These are phyloP conservation scores for Craspedostauros australis DNA, from an alignment of 108 stramenopile genomes.

Conservation along the genomic window DNA sequence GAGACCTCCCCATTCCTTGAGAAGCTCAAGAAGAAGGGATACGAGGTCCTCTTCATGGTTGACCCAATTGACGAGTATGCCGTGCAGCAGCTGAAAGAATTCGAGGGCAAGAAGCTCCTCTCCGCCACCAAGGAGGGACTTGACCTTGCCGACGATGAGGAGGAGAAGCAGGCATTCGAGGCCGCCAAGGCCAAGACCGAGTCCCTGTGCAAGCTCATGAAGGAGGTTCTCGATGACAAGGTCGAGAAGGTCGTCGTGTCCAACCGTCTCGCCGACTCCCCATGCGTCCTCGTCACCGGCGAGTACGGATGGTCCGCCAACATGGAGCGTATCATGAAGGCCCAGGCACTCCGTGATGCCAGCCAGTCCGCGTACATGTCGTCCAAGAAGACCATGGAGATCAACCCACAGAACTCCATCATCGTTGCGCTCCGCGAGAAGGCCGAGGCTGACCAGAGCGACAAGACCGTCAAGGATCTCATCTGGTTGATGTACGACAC, in stretches of 20 bases:
- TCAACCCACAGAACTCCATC: conserved; percentile 99
- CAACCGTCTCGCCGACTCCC: conserved; percentile 97
- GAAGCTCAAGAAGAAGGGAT: conserved; percentile 99
- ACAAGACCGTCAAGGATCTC: conserved; percentile 99
- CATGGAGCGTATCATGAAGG: conserved; percentile 99
- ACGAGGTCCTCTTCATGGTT: conserved; percentile 99
- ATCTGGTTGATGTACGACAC: conserved; percentile 99
- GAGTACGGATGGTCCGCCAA: conserved; percentile 99
- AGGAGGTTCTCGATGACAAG: conserved; percentile 99
- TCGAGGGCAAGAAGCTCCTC: conserved; percentile 99
- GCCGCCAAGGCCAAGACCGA: conserved; percentile 98
- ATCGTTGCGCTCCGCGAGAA: conserved; percentile 97
- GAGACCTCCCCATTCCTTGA: conserved; percentile 99
- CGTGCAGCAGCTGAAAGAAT: conserved; percentile 99
- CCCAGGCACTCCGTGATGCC: conserved; percentile 99
- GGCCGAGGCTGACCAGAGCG: conserved; percentile 96
- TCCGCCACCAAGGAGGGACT: conserved; percentile 99
- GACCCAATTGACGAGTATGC: conserved; percentile 99
- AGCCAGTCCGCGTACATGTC: conserved; percentile 98
- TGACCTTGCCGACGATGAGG: conserved; percentile 89
- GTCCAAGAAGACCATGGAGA: conserved; percentile 99
- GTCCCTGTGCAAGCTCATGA: conserved; percentile 99
- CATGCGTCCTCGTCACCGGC: conserved; percentile 98
- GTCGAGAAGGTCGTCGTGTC: conserved; percentile 99
- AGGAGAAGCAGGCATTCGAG: conserved; percentile 98